Percentiles rank a stretch among this genome's conserved stretches.
These are phyloP conservation scores for Aspergillus sp. DNA, from an alignment of 2,329 filamentous ascomycete genomes.

Conservation along the genomic window DNA sequence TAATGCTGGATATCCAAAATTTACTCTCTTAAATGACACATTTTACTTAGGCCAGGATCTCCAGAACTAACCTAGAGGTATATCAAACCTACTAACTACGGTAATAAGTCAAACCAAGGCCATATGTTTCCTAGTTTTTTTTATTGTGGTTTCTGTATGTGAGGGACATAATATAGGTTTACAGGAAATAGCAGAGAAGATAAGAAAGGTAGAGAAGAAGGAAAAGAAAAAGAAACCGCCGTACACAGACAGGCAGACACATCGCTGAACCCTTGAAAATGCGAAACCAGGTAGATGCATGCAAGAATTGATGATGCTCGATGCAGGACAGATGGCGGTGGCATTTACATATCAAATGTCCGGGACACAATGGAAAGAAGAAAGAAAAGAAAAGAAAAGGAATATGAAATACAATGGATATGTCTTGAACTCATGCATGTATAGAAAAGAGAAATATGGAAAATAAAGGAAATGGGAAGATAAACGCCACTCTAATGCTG, in stretches of 20 bases:
- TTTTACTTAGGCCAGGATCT: no score
- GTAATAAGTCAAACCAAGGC: background rate
- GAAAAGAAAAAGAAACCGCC: slow-evolving; percentile 10
- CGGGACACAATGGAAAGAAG: slow-evolving; percentile 10
- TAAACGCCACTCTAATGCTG: slow-evolving; percentile 31
- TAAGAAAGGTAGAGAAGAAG: background rate
- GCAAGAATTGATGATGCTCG: slow-evolving; percentile 14
- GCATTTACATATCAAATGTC: slow-evolving; percentile 69
- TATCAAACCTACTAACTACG: no score
- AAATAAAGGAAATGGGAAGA: slow-evolving; percentile 8
- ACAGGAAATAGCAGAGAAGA: slow-evolving; percentile 4
- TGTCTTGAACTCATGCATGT: slow-evolving; percentile 18
- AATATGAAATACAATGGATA: slow-evolving; percentile 1
- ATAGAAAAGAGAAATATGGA: slow-evolving; percentile 13
- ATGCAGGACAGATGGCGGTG: slow-evolving; percentile 59
- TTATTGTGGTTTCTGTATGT: slow-evolving; percentile 7
- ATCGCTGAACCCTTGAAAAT: slow-evolving; percentile 25
- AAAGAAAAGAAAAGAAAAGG: slow-evolving; percentile 4
- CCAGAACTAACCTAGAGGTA: no score
- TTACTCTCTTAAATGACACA: no score
- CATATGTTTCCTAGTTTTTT: background rate
- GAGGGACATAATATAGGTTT: background rate
- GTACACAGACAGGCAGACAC: slow-evolving; percentile 1
- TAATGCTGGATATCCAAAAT: no score
- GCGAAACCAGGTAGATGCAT: slow-evolving; percentile 12